Evolutionary conservation across 208 protist genomes (phyloP).

Genomic region (Crithidia thermophila): DNA sequence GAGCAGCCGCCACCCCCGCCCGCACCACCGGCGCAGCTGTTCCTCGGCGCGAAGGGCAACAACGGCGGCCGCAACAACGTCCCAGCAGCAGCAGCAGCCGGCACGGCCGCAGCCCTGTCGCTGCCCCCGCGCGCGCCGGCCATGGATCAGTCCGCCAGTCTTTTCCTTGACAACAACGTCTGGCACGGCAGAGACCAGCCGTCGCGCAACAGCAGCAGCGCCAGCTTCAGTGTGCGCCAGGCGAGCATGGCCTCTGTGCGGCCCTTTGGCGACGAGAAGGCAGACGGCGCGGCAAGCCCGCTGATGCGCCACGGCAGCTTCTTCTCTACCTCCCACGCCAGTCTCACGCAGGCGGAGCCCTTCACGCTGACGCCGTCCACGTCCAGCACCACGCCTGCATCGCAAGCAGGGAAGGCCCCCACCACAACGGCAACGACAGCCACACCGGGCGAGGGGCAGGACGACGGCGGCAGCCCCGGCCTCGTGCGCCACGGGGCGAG

Average conservation of each 20-base stretch:
- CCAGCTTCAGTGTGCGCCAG: constrained; percentile 9
- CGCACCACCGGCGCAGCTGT: constrained; percentile 12
- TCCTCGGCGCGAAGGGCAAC: neutral
- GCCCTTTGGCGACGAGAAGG: neutral
- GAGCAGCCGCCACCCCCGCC: constrained; percentile 19
- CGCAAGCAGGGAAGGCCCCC: neutral
- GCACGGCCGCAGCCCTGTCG: neutral
- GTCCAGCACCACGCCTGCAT: neutral
- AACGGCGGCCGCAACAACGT: neutral
- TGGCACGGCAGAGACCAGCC: neutral
- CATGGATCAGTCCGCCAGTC: neutral
- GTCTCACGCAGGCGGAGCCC: neutral
- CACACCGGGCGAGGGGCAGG: too few relatives aligned
- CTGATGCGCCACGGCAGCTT: neutral
- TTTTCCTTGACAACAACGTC: constrained; percentile 9
- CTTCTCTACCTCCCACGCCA: constrained; percentile 11
- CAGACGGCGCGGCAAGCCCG: neutral
- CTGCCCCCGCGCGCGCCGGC: neutral
- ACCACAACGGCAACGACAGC: neutral
- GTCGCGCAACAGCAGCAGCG: neutral
- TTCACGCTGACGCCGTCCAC: neutral
- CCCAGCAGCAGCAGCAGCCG: neutral
- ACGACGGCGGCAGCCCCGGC: neutral
- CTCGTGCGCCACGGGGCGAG: constrained; percentile 6
- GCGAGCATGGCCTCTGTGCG: constrained; percentile 1